Evolutionary conservation across 345 rosid species (phyloP).

Genomic region (Carallia pectinifolia): DNA sequence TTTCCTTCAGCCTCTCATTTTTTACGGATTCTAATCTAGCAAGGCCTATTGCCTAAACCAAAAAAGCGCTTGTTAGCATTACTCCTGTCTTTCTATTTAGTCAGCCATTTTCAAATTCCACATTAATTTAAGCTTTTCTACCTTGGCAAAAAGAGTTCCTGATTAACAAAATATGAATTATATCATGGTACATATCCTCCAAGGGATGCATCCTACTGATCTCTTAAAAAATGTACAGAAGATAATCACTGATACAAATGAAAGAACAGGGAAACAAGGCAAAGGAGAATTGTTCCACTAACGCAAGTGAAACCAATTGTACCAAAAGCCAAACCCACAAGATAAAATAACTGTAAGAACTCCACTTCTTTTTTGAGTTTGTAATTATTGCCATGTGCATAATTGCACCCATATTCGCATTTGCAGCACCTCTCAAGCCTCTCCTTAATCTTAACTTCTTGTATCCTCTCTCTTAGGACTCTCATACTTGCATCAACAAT

Average conservation of each 20-base stretch:
- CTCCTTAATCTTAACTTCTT: slow-evolving; percentile 46
- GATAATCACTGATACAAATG: slow-evolving; percentile 23
- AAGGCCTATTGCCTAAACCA: no score
- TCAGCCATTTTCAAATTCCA: no score
- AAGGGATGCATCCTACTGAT: not conserved
- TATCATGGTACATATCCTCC: no score
- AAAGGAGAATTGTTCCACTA: slow-evolving; percentile 36
- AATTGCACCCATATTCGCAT: slow-evolving; percentile 46
- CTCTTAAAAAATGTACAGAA: not conserved
- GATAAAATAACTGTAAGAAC: slow-evolving; percentile 25
- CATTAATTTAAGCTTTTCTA: no score
- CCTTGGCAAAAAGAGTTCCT: no score
- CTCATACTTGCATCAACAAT: slow-evolving; percentile 44
- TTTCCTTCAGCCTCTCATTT: no score
- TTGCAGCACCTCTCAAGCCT: slow-evolving; percentile 48
- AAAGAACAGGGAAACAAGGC: slow-evolving; percentile 36
- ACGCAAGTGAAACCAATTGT: slow-evolving; percentile 42
- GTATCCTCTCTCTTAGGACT: slow-evolving; percentile 46
- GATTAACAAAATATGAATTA: no score
- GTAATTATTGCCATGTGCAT: slow-evolving; percentile 27
- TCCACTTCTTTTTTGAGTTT: slow-evolving; percentile 24
- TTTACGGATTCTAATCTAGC: no score
- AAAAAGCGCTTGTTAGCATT: no score
- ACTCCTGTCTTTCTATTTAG: no score
- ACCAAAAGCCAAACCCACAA: slow-evolving; percentile 31